These are phyloP conservation scores for Neoboletus magnificus DNA, from an alignment of 768 basidiomycete species.

Conservation along the genomic window DNA sequence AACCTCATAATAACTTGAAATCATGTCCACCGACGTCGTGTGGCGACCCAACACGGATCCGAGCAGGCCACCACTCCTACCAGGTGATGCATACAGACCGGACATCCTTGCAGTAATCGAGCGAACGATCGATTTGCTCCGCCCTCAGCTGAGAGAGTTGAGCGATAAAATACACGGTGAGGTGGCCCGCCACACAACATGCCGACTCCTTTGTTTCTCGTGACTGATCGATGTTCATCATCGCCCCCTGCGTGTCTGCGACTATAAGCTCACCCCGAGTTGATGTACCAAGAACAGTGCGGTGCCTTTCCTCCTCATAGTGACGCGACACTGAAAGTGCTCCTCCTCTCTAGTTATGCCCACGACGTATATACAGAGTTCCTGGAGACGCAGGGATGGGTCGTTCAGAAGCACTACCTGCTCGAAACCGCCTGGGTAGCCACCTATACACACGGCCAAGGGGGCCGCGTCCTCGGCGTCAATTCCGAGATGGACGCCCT, in stretches of 20 bases:
- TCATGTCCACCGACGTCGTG: slow-evolving; percentile 22
- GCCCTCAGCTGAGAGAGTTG: slow-evolving; percentile 53
- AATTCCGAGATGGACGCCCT: slow-evolving; percentile 78
- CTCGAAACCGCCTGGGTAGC: slow-evolving; percentile 82
- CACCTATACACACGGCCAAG: slow-evolving; percentile 57
- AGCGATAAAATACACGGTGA: slow-evolving; percentile 75
- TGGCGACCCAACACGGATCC: slow-evolving; percentile 41
- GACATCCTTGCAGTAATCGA: slow-evolving; percentile 63
- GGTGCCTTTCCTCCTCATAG: slow-evolving; percentile 6
- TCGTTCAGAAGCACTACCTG: slow-evolving; percentile 57
- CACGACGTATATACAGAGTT: slow-evolving; percentile 69
- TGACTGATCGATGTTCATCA: slow-evolving; percentile 1
- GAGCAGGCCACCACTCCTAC: slow-evolving; percentile 22
- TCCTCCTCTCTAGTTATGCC: slow-evolving; percentile 47
- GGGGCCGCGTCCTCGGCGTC: slow-evolving; percentile 69
- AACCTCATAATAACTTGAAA: not conserved
- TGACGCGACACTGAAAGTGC: not conserved
- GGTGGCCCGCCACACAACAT: not conserved
- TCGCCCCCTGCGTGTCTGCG: not conserved
- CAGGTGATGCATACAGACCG: slow-evolving; percentile 45
- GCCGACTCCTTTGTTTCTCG: not conserved
- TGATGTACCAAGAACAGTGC: slow-evolving; percentile 65
- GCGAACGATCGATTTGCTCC: slow-evolving; percentile 47
- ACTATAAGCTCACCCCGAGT: slow-evolving; percentile 63
- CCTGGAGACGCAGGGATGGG: slow-evolving; percentile 62